Evolutionary conservation across 2,329 filamentous ascomycete species (phyloP), one percentile per base, ranked within the genome.

Genomic region (Tolypocladium endophyticum): DNA sequence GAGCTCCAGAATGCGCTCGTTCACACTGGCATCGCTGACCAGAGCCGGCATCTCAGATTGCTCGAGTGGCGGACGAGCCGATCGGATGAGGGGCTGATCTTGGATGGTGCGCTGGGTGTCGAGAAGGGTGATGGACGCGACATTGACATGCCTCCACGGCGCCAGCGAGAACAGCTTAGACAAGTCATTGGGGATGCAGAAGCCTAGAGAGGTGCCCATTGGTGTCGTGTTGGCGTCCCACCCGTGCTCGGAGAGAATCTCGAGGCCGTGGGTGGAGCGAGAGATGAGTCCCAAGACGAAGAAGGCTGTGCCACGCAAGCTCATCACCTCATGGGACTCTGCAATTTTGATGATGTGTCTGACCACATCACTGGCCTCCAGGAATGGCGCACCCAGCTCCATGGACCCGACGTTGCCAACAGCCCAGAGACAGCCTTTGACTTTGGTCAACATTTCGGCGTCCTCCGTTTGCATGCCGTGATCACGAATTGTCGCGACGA

Each of bases 361-460:
- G 23, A 97, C 91, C 43, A 97, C 91, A 64, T 97, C 90, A 43
- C 86, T 90, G 59, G 89, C 87, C 73, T 97, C 94, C 4, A 99
- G 80, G 71, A 99, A 99, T 0, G 92, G 92, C 1, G 93, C 93
- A 1, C 94, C 94, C 1, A 97, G 85, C 68, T 97, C 93, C 92
- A 99, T 97, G 0, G 92, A 97, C 0, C 94, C 94, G 43, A 99
- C 93, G 67, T 99, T 99, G 30, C 94, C 94, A 1, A 99, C 92
- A 0, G 94, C 94, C 94, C 94, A 99, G 55, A 99, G 79, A 70
- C 92, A 97, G 9, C 92, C 94, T 73, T 99, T 99, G 64, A 97
- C 91, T 71, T 97, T 97, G 61, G 91, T 85, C 53, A 97, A 86
- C 30, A 88, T 82, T 72, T 99, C 94, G 0, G 83, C 72, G 67